These are phyloP conservation scores for Chloropicon primus DNA, from an alignment of 139 green algal species.

Conservation along the genomic window DNA sequence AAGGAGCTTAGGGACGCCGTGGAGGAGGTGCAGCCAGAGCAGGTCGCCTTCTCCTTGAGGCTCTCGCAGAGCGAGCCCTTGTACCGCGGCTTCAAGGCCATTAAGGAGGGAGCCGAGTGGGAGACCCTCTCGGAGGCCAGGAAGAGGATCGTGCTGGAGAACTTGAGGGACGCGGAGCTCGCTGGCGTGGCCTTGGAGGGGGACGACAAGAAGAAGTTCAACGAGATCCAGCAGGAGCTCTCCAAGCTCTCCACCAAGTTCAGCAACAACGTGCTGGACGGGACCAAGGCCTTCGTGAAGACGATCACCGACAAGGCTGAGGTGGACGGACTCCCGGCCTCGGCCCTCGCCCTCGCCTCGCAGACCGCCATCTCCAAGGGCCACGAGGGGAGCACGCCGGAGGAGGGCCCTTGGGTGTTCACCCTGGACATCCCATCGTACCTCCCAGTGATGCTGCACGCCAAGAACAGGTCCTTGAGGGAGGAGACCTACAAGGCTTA, in stretches of 20 bases:
- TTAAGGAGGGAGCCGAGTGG: slow-evolving; percentile 49
- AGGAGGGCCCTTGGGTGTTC: slow-evolving; percentile 76
- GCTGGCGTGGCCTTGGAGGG: slow-evolving; percentile 68
- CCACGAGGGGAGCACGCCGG: slow-evolving; percentile 52
- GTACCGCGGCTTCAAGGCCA: slow-evolving; percentile 56
- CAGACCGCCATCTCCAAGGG: slow-evolving; percentile 37
- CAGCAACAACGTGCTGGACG: slow-evolving; percentile 82
- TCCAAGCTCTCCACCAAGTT: slow-evolving; percentile 76
- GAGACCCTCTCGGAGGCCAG: slow-evolving; percentile 48
- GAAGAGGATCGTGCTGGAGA: slow-evolving; percentile 58
- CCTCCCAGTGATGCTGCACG: slow-evolving; percentile 68
- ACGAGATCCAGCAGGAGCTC: slow-evolving; percentile 91
- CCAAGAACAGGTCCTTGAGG: slow-evolving; percentile 66
- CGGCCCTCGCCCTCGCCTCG: slow-evolving; percentile 48
- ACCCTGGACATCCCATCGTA: slow-evolving; percentile 89
- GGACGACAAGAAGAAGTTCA: slow-evolving; percentile 72
- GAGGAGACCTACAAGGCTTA: slow-evolving; percentile 90
- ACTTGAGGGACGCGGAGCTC: slow-evolving; percentile 79
- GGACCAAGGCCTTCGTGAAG: slow-evolving; percentile 76
- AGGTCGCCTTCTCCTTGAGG: slow-evolving; percentile 67
- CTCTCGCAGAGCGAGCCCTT: slow-evolving; percentile 65
- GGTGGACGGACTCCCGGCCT: slow-evolving; percentile 62
- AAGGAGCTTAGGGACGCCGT: slow-evolving; percentile 68
- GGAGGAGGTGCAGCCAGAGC: slow-evolving; percentile 87
- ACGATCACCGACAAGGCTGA: slow-evolving; percentile 61